Conservation (phyloP, 805 yeast genomes). For the Spathaspora girioi region DNA sequence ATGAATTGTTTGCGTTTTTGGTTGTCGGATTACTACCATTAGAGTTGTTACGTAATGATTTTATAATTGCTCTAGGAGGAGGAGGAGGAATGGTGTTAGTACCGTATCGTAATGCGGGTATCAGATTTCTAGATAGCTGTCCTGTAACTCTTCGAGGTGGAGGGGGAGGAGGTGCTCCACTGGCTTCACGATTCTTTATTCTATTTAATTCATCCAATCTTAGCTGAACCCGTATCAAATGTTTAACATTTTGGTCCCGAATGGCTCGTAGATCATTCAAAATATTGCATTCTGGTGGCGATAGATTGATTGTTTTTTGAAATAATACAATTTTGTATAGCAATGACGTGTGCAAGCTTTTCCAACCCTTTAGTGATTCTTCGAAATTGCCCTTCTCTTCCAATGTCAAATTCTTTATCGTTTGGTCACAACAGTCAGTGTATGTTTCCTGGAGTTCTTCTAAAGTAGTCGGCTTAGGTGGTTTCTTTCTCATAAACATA, state of each 20-base stretch:
- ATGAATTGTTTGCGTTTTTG: conserved; percentile 2
- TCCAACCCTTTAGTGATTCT: conserved; percentile 71
- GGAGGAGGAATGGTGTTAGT: conserved; percentile 5
- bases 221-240: conserved; percentile 37
- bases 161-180: conserved; percentile 10
- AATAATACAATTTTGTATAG: conserved; percentile 53
- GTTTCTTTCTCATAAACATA: conserved; percentile 42
- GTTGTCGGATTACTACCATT: conserved; percentile 7
- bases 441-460: conserved; percentile 59
- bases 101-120: conserved; percentile 22
- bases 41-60: conserved; percentile 24
- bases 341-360: conserved; percentile 59
- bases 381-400: conserved; percentile 53
- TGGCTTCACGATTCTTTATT: conserved; percentile 13
- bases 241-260: conserved; percentile 41
- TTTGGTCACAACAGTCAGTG: conserved; percentile 56
- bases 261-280: conserved; percentile 32
- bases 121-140: conserved; percentile 13
- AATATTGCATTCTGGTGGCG: conserved; percentile 20
- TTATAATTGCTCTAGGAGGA: conserved; percentile 32
- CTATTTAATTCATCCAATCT: conserved; percentile 35
- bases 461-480: conserved; percentile 48
- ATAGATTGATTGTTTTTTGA: conserved; percentile 37
- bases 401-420: conserved; percentile 52
- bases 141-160: conserved; percentile 3